Evolutionary conservation across 306 rosid genomes (phyloP).

Genomic region (Gastrolobium bilobum): DNA sequence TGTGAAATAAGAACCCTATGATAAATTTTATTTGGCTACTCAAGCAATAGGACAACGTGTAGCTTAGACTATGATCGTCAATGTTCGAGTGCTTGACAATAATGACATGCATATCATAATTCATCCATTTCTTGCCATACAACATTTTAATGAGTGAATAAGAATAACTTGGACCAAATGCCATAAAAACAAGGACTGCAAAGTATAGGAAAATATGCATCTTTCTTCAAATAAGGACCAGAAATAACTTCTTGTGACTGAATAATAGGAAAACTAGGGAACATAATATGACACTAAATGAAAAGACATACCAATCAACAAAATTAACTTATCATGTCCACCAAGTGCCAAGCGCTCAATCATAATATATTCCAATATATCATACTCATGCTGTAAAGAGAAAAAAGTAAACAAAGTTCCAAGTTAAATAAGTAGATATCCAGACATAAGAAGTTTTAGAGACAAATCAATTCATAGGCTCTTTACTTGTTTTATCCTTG

Average conservation of each 20-base stretch:
- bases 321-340: slow-evolving; percentile 90
- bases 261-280: slow-evolving; percentile 30
- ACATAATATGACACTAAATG: slow-evolving; percentile 30
- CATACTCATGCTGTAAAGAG: too few species aligned
- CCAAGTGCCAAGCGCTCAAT: too few species aligned
- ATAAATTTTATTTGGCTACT: too few species aligned
- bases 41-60: too few species aligned
- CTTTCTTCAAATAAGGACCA: slow-evolving; percentile 26
- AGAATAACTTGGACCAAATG: slow-evolving; percentile 97
- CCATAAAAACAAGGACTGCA: slow-evolving; percentile 87
- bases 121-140: slow-evolving; percentile 92
- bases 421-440: too few species aligned
- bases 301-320: slow-evolving; percentile 78
- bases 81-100: too few species aligned
- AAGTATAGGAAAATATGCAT: slow-evolving; percentile 13
- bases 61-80: too few species aligned
- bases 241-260: slow-evolving; percentile 36
- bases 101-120: too few species aligned
- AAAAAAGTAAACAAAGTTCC: too few species aligned
- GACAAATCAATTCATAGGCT: slow-evolving; percentile 25
- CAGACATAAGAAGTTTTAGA: slow-evolving; percentile 1
- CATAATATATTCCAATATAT: too few species aligned
- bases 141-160: slow-evolving; percentile 91
- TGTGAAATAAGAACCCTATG: too few species aligned
- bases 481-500: neutral